These are phyloP conservation scores for Dendrocalamus sinicus DNA, from an alignment of 176 grass and related monocot species.

Conservation along the genomic window DNA sequence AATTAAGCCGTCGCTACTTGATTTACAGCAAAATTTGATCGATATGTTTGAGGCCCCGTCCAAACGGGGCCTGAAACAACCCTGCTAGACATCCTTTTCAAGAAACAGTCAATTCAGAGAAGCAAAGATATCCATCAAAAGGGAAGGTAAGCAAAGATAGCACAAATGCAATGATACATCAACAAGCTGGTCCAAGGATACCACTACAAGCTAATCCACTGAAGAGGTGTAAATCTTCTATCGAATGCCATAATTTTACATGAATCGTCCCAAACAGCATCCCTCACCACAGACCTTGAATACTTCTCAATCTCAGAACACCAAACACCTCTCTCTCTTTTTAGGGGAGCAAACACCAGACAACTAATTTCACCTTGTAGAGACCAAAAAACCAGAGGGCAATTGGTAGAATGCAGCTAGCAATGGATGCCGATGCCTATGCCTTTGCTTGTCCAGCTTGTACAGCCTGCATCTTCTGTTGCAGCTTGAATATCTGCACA, in stretches of 20 bases:
- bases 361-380: slow-evolving; percentile 11
- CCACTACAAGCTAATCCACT: slow-evolving; percentile 16
- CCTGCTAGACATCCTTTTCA: not conserved
- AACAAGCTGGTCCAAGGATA: not conserved
- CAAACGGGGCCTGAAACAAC: not conserved
- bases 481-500: slow-evolving; percentile 82
- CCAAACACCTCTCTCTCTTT: not conserved
- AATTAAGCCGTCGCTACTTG: not conserved
- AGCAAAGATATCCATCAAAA: not conserved
- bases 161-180: slow-evolving; percentile 15
- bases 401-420: not conserved
- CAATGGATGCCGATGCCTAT: slow-evolving; percentile 32
- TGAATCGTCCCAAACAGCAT: not conserved
- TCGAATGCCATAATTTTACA: slow-evolving; percentile 1
- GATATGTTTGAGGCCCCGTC: not conserved
- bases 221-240: not conserved
- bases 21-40: not conserved
- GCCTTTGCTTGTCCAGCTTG: slow-evolving; percentile 73
- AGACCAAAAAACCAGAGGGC: not conserved
- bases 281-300: not conserved
- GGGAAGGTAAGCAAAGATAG: not conserved
- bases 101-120: not conserved
- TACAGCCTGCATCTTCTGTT: slow-evolving; percentile 88
- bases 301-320: not conserved
- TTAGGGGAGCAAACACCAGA: not conserved